Evolutionary conservation across 352 stramenopile species (phyloP).

Genomic region (Thraustochytrium striatum): DNA sequence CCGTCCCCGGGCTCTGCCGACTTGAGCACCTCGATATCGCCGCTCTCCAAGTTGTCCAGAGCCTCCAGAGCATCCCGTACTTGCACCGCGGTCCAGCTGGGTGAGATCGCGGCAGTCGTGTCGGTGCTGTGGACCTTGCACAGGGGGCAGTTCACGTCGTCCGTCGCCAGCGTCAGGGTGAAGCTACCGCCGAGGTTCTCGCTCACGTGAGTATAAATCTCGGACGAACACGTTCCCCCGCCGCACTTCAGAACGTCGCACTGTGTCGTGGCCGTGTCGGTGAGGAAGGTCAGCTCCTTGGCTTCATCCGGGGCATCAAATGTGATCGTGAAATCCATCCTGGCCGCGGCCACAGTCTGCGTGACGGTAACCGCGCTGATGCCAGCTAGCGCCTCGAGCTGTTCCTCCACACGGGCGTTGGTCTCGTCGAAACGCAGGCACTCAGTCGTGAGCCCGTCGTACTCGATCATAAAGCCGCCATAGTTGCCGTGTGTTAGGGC

Average conservation of each 20-base stretch:
- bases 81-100: conserved; percentile 69
- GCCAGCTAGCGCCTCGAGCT: conserved; percentile 64
- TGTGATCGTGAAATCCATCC: no score
- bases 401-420: conserved; percentile 56
- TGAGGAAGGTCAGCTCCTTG: no score
- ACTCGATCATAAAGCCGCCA: conserved; percentile 21
- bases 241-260: conserved; percentile 43
- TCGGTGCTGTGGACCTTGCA: neutral
- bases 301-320: no score
- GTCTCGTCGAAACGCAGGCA: conserved; percentile 62
- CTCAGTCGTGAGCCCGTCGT: conserved; percentile 54
- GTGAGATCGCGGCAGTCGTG: conserved; percentile 59
- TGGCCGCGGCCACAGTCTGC: conserved; percentile 41
- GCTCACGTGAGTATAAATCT: conserved; percentile 56
- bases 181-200: conserved; percentile 58
- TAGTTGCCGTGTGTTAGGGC: conserved; percentile 13
- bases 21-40: conserved; percentile 72
- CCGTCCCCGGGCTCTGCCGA: neutral
- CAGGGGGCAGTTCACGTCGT: neutral
- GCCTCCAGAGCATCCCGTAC: conserved; percentile 63
- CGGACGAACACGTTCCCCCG: conserved; percentile 53
- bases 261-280: no score
- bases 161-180: conserved; percentile 52
- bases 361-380: conserved; percentile 58
- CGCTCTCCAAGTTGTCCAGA: conserved; percentile 60